Evolutionary conservation across 805 yeast species (phyloP), one percentile per base, ranked within the genome.

Genomic region (Kuraishia piskuri): DNA sequence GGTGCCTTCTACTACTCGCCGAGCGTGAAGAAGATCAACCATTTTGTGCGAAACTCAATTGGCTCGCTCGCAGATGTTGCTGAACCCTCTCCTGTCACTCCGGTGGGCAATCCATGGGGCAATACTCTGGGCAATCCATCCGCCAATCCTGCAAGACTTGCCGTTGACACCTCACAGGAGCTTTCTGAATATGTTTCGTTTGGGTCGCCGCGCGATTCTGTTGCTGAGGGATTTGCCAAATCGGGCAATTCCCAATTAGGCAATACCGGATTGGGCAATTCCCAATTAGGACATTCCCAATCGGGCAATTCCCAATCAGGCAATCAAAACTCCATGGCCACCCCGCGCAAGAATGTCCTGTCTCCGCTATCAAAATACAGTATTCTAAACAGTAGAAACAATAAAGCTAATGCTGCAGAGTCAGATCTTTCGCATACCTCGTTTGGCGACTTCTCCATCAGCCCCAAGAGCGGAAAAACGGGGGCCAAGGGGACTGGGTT

Each of bases 101-200:
- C 31, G 31, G 31, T 10, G 31, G 10, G 6, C 31, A 6, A 6
- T 10, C 31, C 6, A 25, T 25, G 6, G 48, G 24, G 17, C 5
- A 45, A 45, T n/a, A n/a, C n/a, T n/a, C n/a, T 10, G 31, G 10
- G 6, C 31, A 6, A 6, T 10, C 31, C 6, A 25, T 25, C 10
- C 22, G 24, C 8, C 5, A 45, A 45, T n/a, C n/a, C n/a, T n/a
- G n/a, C n/a, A n/a, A n/a, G n/a, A n/a, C n/a, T n/a, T n/a, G n/a
- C n/a, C n/a, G 49, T 46, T 19, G 49, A 46, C 8, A 46, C 20
- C 22, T 9, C 24, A 19, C 24, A 21, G n/a, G 31, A 22, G 7
- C 48, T 53, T 19, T 55, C 64, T 2, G 69, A 67, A 45, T 74
- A 73, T 55, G 62, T 72, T 14, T 74, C 77, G 1, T 74, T 74